Evolutionary conservation across 1,284 basidiomycete genomes (phyloP), one percentile per base, ranked within the genome.

Genomic region (Thelephora terrestris): DNA sequence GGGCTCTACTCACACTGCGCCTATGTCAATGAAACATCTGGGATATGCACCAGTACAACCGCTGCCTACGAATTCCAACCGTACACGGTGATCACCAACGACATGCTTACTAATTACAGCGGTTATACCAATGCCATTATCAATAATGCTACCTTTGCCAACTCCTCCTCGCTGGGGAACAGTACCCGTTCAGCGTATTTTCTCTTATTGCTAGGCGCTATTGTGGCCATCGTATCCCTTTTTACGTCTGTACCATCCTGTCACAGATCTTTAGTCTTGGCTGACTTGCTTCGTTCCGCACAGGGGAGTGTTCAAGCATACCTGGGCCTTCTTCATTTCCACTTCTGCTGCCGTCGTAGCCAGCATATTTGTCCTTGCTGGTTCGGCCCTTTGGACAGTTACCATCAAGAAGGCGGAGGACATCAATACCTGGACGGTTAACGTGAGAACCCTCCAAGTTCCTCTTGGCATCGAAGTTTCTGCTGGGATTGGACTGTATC

Each of bases 1-100:
- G 86, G 86, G 20, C 68, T 90, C 36, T 90, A 90, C 66, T 78
- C 78, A 18, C 76, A 85, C 60, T 89, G 85, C 55, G 85, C 71
- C 56, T 88, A 80, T 58, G 65, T 82, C 56, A 74, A 79, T 53
- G 63, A 64, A 36, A 72, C 71, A 21, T 68, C 68, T 25, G 87
- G 86, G 32, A 71, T 65, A 45, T 89, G 87, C 62, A 75, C 79
- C 38, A 82, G 80, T 58, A 63, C 70, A 42, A 76, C 78, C 29
- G 64, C 74, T 35, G 84, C 75, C 29, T 67, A 70, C 55, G 70
- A 68, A 51, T 85, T 81, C 59, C 64, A 71, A 47, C 86, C 85
- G 17, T 83, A 75, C 58, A 66, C 72, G 32, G 70, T 70, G 42
- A 71, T 88, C 50, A 72, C 74, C 25, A 69, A 70, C 48, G 86